Conservation (phyloP, 371 early-diverging fungal genomes). For the Mucor plumbeus region DNA sequence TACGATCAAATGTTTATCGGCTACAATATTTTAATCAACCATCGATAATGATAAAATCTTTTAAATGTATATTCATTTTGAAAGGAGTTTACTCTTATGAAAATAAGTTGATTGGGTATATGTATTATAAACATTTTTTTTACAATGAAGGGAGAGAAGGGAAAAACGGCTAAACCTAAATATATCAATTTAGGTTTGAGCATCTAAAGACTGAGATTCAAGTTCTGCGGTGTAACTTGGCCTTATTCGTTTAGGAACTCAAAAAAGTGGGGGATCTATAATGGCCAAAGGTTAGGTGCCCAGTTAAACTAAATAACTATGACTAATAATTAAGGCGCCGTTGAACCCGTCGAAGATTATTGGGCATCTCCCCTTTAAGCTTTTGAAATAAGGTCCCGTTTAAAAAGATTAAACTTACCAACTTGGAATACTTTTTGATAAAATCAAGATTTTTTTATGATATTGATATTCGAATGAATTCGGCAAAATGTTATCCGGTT, state of each 20-base stretch:
- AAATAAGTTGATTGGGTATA: neutral
- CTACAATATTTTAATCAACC: neutral
- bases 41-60: neutral
- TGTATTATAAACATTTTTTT: neutral
- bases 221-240: constrained; percentile 9
- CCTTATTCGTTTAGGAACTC: constrained; percentile 16
- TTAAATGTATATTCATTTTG: neutral
- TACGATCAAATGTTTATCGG: neutral
- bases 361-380: neutral
- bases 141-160: neutral
- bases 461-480: neutral
- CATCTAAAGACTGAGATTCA: constrained; percentile 4
- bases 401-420: neutral
- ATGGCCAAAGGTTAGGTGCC: neutral
- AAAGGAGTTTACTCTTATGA: neutral
- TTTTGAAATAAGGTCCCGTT: neutral
- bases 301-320: neutral
- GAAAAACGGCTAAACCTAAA: constrained; percentile 10
- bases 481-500: neutral
- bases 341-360: neutral
- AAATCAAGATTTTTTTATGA: constrained; percentile 1
- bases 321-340: constrained; percentile 2
- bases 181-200: neutral
- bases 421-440: neutral
- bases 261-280: neutral